Base-by-base conservation (phyloP, 2,329 filamentous ascomycete species). In the Mycocentrospora acerina region DNA sequence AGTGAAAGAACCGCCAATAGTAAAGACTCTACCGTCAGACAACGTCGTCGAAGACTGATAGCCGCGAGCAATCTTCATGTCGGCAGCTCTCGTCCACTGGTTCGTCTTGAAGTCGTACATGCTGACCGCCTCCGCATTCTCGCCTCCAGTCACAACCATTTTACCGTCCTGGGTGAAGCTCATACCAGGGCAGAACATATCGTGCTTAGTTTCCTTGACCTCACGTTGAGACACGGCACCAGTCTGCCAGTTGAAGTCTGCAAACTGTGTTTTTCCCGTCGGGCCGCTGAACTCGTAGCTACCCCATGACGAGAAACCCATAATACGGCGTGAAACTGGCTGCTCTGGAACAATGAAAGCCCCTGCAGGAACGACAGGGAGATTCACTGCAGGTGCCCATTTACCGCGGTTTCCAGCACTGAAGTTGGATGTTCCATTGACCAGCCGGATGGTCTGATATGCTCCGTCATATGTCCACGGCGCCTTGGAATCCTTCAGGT, bases 11-110 rank as follows among this genome's bases (percentile, higher is more conserved):
- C 80, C 80, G 13, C 80, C 80, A 25, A 82, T 80, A 10, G 70
- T 73, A 57, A 82, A 83, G 16, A 81, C 70, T 0, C 71, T 65
- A 4, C 79, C 79, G 41, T 79, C 71, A 0, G 77, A 76, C 1
- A 72, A 52, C 0, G 73, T 78, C 0, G 72, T 64, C 0, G 73
- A 71, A 0, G 77, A 61, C 34, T 82, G 79, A 31, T 75, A 82
- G 73, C 79, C 82, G 42, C 82, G 79, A 7, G 77, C 76, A 24
- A 79, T 66, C 48, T 80, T 69, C 73, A 80, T 79, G 3, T 69
- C 58, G 25, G 63, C 68, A 0, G 76, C 66, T 10, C 60, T 46
- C 0, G 61, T 72, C 78, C 78, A 83, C 2, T 58, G 56, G 28
- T 76, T 67, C 4, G 60, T 51, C 1, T 43, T 52, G 1, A 73